Evolutionary conservation across 192 early-diverging fungal species (phyloP).

Genomic region (Podila horticola): DNA sequence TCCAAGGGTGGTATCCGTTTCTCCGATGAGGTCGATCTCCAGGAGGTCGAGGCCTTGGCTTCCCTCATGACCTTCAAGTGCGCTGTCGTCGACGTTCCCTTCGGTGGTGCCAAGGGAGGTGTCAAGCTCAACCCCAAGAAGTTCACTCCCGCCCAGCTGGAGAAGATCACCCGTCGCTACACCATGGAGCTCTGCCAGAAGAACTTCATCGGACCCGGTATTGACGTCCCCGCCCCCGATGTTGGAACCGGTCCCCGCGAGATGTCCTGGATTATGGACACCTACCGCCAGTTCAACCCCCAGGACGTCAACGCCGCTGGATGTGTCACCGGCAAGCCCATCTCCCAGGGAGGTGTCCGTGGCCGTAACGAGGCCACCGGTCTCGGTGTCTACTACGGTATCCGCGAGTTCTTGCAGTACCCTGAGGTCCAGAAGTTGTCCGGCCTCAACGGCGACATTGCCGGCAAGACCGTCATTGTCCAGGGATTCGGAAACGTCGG

Average conservation of each 20-base stretch:
- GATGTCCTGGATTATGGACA: slow-evolving; percentile 91
- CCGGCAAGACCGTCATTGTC: slow-evolving; percentile 74
- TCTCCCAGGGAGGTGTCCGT: slow-evolving; percentile 82
- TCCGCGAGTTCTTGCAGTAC: slow-evolving; percentile 82
- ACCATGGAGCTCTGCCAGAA: slow-evolving; percentile 88
- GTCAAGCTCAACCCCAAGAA: slow-evolving; percentile 84
- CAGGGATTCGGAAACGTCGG: slow-evolving; percentile 92
- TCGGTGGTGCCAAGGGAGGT: slow-evolving; percentile 83
- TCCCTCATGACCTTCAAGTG: slow-evolving; percentile 90
- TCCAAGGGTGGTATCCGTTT: slow-evolving; percentile 88
- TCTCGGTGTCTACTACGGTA: slow-evolving; percentile 82
- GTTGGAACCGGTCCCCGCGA: slow-evolving; percentile 84
- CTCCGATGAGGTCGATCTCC: slow-evolving; percentile 79
- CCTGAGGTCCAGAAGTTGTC: slow-evolving; percentile 80
- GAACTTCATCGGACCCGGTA: slow-evolving; percentile 85
- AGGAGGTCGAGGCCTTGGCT: slow-evolving; percentile 87
- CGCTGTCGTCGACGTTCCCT: slow-evolving; percentile 87
- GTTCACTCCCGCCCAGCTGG: slow-evolving; percentile 76
- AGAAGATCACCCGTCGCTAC: slow-evolving; percentile 86
- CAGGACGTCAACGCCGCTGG: slow-evolving; percentile 83
- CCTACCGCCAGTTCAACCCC: slow-evolving; percentile 85
- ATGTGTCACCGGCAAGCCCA: slow-evolving; percentile 86
- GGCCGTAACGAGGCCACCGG: slow-evolving; percentile 87
- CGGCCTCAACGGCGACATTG: slow-evolving; percentile 66
- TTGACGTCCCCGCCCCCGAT: slow-evolving; percentile 88